phyloP scores from a whole-genome alignment of 768 basidiomycete species.

The Collybia mongolica region DNA sequence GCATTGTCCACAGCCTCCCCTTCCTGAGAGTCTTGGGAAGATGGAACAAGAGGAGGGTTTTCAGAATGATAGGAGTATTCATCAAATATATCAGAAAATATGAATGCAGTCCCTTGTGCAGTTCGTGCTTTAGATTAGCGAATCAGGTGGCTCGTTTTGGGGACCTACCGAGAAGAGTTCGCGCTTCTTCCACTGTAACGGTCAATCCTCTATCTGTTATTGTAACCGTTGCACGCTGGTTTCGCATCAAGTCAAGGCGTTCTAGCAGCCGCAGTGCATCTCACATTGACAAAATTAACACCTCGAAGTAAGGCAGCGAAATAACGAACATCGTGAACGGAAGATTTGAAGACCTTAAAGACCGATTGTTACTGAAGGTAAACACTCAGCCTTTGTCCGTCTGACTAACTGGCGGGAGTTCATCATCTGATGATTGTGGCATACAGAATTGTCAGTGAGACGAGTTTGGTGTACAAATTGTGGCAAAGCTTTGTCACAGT shows the following conservation, averaged over 20 bases:
- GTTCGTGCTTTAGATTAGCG: background rate
- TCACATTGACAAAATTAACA: conserved; percentile 77
- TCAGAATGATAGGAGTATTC: conserved; percentile 67
- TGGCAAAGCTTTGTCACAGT: too few species aligned
- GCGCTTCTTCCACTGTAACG: conserved; percentile 83
- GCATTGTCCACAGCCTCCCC: conserved; percentile 30
- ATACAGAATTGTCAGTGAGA: background rate
- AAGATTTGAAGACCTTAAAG: conserved; percentile 60
- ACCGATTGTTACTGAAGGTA: background rate
- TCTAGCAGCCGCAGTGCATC: conserved; percentile 18
- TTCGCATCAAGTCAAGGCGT: conserved; percentile 4
- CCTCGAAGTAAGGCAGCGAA: conserved; percentile 78
- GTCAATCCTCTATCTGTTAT: conserved; percentile 70
- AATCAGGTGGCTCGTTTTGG: background rate
- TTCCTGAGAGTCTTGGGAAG: conserved; percentile 26
- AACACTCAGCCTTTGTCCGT: background rate
- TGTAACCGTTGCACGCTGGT: conserved; percentile 70
- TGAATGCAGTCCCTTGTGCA: conserved; percentile 76
- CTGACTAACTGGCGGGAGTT: conserved; percentile 9
- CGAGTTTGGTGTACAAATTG: too few species aligned
- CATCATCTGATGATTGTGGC: conserved; percentile 1
- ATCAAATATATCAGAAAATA: conserved; percentile 76
- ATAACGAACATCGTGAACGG: conserved; percentile 80
- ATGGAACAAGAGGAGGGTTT: conserved; percentile 14
- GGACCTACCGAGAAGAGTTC: conserved; percentile 67